A percentile compares a stretch with the other conserved stretches of the same genome.
phyloP scores from a whole-genome alignment of 768 basidiomycete species.

The Tricholoma hemisulphureum region DNA sequence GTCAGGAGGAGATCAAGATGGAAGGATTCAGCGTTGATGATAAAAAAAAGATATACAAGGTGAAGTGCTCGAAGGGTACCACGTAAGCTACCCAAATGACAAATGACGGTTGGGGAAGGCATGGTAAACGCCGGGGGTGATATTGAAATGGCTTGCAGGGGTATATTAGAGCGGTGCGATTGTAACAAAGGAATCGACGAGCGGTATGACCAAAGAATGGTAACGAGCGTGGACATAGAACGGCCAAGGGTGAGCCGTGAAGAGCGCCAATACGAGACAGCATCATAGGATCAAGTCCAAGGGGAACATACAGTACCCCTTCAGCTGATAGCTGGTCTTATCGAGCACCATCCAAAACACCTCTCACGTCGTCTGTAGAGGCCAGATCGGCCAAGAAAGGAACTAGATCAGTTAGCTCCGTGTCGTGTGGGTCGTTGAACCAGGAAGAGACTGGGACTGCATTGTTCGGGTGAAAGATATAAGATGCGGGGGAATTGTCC shows the following conservation, averaged over 20 bases:
- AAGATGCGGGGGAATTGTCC: conserved; percentile 98
- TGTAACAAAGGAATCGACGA: conserved; percentile 21
- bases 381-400: conserved; percentile 91
- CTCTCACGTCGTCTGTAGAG: conserved; percentile 85
- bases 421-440: conserved; percentile 99
- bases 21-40: neutral
- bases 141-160: conserved; percentile 25
- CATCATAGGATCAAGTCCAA: neutral
- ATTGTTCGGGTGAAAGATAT: conserved; percentile 99
- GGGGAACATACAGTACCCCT: conserved; percentile 10
- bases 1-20: neutral
- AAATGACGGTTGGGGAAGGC: conserved; percentile 2
- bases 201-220: conserved; percentile 15
- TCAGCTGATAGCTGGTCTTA: conserved; percentile 21
- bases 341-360: conserved; percentile 84
- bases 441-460: conserved; percentile 98
- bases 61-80: neutral
- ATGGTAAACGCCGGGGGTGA: conserved; percentile 9
- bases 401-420: conserved; percentile 92
- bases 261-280: neutral
- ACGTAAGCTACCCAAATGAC: neutral
- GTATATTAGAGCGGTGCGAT: conserved; percentile 24
- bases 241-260: neutral
- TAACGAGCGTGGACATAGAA: conserved; percentile 3
- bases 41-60: too few species aligned